Base-by-base conservation (phyloP, 2,329 filamentous ascomycete species). In the Ceratocystis ficicola region DNA sequence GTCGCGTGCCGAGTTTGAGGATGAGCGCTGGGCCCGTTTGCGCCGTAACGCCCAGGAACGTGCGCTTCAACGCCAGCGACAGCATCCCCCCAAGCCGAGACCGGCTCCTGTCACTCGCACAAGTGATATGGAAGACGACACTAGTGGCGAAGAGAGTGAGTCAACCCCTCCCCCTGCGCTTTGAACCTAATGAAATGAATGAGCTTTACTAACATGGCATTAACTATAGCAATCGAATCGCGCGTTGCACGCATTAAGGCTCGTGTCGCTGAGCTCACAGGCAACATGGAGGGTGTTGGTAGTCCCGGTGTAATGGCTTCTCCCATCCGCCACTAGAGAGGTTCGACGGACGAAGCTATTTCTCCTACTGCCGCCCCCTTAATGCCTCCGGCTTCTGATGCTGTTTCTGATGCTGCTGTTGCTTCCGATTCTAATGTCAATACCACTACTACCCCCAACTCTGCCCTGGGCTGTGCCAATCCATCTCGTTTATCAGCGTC, bases 201-300 rank as follows among this genome's bases (percentile, higher is more conserved):
- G 48, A 22, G 7, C 25, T 44, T n/a, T 62, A 36, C 73, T 75
- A 59, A 76, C 68, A 1, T 12, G 20, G 5, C 50, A 62, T 55
- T 52, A 12, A 28, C 65, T n/a, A 44, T 70, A 95, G 90, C 92
- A 44, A 97, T 97, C 72, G 94, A 99, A 76, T 92, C 91, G 62
- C 89, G 94, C 70, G 94, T 97, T 68, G 94, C 94, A 62, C 89
- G 94, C 69, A 99, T 99, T 82, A 97, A 96, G 78, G 94, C 94
- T 68, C 87, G 94, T 69, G 94, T 99, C 67, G 94, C 94, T 64
- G 91, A 96, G 75, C 78, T 99, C 71, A 99, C 94, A 1, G 88
- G 88, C 71, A 89, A 89, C 75, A 89, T 89, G 83, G 88, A 93
- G 72, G 79, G 76, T 55, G 75, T 75, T 44, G 72, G 71, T 50